These are phyloP conservation scores for Penicillium olsonii DNA, from an alignment of 2,329 filamentous ascomycete genomes.

Conservation along the genomic window DNA sequence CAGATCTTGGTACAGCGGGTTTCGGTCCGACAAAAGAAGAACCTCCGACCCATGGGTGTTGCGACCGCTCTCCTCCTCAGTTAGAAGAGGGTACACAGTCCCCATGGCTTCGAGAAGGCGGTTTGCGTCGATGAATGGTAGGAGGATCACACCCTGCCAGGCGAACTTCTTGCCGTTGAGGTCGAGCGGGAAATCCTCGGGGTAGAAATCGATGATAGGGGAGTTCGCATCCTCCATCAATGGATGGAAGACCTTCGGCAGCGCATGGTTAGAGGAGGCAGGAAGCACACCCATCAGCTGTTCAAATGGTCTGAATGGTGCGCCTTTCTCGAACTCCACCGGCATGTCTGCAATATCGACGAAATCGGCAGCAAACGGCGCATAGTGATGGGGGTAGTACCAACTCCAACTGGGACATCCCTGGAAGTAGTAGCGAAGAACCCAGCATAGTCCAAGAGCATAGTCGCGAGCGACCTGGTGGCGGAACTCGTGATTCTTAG, in stretches of 20 bases:
- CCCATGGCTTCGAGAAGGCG: slow-evolving; percentile 80
- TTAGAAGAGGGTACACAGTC: slow-evolving; percentile 77
- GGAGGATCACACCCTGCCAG: slow-evolving; percentile 91
- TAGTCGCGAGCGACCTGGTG: slow-evolving; percentile 88
- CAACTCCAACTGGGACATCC: slow-evolving; percentile 98
- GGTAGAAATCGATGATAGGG: slow-evolving; percentile 96
- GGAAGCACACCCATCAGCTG: slow-evolving; percentile 98
- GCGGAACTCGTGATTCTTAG: slow-evolving; percentile 80
- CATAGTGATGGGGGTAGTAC: slow-evolving; percentile 99
- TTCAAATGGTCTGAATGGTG: slow-evolving; percentile 87
- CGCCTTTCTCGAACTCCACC: slow-evolving; percentile 79
- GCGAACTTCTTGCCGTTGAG: slow-evolving; percentile 98
- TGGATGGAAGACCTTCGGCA: slow-evolving; percentile 83
- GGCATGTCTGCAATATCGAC: slow-evolving; percentile 77
- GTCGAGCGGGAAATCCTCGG: slow-evolving; percentile 88
- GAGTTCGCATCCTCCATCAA: slow-evolving; percentile 88
- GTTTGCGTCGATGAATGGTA: slow-evolving; percentile 95
- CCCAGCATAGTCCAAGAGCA: slow-evolving; percentile 92
- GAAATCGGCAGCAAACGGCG: slow-evolving; percentile 95
- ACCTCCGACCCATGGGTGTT: slow-evolving; percentile 81
- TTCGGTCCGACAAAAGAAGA: slow-evolving; percentile 78
- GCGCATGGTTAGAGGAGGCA: slow-evolving; percentile 85
- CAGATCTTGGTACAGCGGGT: slow-evolving; percentile 84
- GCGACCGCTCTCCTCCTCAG: slow-evolving; percentile 71
- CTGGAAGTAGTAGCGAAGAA: slow-evolving; percentile 95